Conservation (phyloP, 108 stramenopile species). For the Conticribra guillardii region DNA sequence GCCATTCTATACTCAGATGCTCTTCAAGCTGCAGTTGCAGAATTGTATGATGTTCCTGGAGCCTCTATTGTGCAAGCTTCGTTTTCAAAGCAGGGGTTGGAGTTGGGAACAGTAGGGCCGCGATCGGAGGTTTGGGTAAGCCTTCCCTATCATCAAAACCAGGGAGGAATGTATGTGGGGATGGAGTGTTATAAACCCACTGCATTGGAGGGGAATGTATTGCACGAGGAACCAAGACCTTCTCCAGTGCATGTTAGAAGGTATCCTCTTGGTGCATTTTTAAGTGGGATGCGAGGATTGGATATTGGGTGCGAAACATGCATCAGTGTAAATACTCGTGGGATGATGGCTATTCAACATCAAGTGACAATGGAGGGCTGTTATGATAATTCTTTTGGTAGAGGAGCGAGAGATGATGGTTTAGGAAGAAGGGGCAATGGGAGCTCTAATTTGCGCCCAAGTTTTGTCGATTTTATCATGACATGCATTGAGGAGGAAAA, state of each 20-base stretch:
- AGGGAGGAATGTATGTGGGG: constrained; percentile 46
- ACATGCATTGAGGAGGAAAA: constrained; percentile 56
- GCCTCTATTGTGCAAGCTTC: constrained; percentile 48
- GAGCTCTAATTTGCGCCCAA: too few species aligned
- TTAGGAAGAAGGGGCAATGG: too few species aligned
- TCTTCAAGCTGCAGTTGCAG: constrained; percentile 50
- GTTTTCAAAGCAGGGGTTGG: constrained; percentile 49
- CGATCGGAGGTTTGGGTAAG: constrained; percentile 46
- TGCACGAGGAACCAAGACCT: neutral
- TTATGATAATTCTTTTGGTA: constrained; percentile 17
- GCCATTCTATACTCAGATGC: constrained; percentile 59
- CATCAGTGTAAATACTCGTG: constrained; percentile 66
- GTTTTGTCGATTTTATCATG: constrained; percentile 76
- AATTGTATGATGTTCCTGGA: constrained; percentile 60
- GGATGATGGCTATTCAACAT: constrained; percentile 84
- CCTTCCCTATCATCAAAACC: constrained; percentile 48
- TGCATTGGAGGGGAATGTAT: neutral
- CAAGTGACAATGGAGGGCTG: constrained; percentile 47
- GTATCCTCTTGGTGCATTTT: constrained; percentile 53
- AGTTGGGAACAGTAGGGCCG: constrained; percentile 59
- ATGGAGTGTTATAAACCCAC: constrained; percentile 32
- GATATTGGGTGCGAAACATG: constrained; percentile 73
- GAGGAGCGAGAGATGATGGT: too few species aligned
- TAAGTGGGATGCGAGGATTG: constrained; percentile 63
- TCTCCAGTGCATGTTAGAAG: constrained; percentile 8